Evolutionary conservation across 2,329 filamentous ascomycete genomes (phyloP), one percentile per base, ranked within the genome.

Genomic region (Talaromyces marneffei): DNA sequence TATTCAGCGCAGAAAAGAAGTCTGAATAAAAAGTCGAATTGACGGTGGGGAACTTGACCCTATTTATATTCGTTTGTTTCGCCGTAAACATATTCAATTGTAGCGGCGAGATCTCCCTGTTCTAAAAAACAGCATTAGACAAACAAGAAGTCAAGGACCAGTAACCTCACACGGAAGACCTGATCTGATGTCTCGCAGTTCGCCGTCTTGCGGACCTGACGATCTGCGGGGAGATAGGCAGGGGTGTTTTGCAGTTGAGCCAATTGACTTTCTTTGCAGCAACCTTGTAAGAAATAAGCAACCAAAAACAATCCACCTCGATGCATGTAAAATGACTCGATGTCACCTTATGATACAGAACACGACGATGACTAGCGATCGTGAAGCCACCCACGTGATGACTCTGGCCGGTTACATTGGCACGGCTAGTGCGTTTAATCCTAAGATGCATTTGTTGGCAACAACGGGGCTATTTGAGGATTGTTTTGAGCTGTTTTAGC

Each of bases 341-440:
- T 59, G 57, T 52, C 23, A 59, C 57, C 57, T 59, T 25, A 35
- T 35, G 29, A 23, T 33, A 23, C 23, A 1, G n/a, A 20, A 16
- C 9, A 33, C 48, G 27, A 35, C 4, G 29, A 20, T 52, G 48
- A 52, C 39, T 29, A 16, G 33, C 4, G 27, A 57, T 25, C 18
- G 18, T 20, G 23, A 39, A 58, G 31, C 23, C 8, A n/a, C 18
- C 56, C 57, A 59, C 57, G 57, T 59, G 57, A 59, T 31, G 31
- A 20, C 16, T 18, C 9, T 27, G 10, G 18, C 20, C 40, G 9
- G 57, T 52, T 33, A 39, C 16, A 59, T 59, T 59, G 57, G 57
- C 33, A 40, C 40, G 55, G 40, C 31, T 46, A n/a, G n/a, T 44
- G 55, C 55, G 55, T 46, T 18, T 37, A 35, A 23, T 23, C 2